phyloP scores from a whole-genome alignment of 768 basidiomycete genomes.

The Russula foetens region DNA sequence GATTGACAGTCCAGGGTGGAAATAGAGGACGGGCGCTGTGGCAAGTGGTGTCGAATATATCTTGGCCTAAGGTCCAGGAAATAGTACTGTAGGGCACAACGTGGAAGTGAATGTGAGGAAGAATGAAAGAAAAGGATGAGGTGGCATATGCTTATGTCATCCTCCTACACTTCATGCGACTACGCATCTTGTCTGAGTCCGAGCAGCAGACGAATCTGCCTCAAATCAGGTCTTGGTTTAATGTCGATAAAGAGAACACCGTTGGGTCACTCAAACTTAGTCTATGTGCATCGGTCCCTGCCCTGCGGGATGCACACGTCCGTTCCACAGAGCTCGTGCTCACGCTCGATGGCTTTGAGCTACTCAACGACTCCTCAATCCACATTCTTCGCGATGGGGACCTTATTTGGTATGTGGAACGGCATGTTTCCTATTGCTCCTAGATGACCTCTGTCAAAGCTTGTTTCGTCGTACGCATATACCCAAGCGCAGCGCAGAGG shows the following conservation, averaged over 20 bases:
- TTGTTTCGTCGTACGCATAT: conserved; percentile 7
- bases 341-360: conserved; percentile 19
- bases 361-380: conserved; percentile 10
- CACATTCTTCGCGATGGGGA: conserved; percentile 18
- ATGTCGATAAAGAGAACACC: background rate
- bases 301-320: conserved; percentile 11
- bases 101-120: background rate
- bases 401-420: conserved; percentile 10
- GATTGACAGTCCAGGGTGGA: background rate
- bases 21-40: background rate
- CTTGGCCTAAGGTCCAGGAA: background rate
- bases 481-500: conserved; percentile 7
- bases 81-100: background rate
- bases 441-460: background rate
- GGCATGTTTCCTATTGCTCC: background rate
- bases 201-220: conserved; percentile 12
- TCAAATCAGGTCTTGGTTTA: conserved; percentile 18
- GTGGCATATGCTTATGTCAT: conserved; percentile 17
- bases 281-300: conserved; percentile 9
- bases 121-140: background rate
- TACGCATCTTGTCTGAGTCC: conserved; percentile 12
- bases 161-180: conserved; percentile 6
- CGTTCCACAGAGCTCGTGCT: conserved; percentile 5
- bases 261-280: conserved; percentile 6
- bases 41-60: background rate